A percentile compares a stretch with the other conserved stretches of the same genome.
Conservation (phyloP, 2,329 filamentous ascomycete genomes). For the Periconia sp. region DNA sequence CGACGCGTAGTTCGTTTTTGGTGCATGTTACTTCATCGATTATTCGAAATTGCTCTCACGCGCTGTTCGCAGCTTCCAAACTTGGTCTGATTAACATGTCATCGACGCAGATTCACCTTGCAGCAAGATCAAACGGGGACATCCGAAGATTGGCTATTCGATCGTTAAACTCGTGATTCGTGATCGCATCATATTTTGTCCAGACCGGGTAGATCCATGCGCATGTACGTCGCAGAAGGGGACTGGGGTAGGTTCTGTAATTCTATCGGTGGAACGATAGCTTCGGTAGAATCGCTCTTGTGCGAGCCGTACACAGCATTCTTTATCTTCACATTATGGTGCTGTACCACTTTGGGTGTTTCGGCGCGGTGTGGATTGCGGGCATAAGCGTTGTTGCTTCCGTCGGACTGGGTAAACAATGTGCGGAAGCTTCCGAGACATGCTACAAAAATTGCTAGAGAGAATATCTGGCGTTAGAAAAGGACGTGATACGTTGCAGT, state of each 20-base stretch:
- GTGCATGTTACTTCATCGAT: no score
- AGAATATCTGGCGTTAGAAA: background rate
- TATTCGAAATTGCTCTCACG: no score
- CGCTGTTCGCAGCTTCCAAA: no score
- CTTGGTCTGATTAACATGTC: no score
- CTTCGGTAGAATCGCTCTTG: background rate
- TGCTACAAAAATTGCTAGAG: conserved; percentile 9
- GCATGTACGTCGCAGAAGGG: background rate
- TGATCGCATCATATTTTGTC: background rate
- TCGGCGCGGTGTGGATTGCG: background rate
- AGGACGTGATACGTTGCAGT: background rate
- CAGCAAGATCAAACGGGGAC: no score
- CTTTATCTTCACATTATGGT: background rate
- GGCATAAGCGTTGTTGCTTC: no score
- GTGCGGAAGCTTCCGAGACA: conserved; percentile 9
- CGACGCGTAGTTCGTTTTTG: no score
- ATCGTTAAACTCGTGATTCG: background rate
- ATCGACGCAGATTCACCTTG: no score
- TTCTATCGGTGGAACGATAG: background rate
- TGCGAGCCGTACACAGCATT: background rate
- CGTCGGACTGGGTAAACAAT: conserved; percentile 2
- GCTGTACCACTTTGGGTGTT: background rate
- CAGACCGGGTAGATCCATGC: background rate
- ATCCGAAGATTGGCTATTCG: no score
- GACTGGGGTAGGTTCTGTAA: background rate